A percentile compares a stretch with the other conserved stretches of the same genome.
phyloP scores from a whole-genome alignment of 495 filamentous ascomycete genomes.

The Hypoxylon fuscum region DNA sequence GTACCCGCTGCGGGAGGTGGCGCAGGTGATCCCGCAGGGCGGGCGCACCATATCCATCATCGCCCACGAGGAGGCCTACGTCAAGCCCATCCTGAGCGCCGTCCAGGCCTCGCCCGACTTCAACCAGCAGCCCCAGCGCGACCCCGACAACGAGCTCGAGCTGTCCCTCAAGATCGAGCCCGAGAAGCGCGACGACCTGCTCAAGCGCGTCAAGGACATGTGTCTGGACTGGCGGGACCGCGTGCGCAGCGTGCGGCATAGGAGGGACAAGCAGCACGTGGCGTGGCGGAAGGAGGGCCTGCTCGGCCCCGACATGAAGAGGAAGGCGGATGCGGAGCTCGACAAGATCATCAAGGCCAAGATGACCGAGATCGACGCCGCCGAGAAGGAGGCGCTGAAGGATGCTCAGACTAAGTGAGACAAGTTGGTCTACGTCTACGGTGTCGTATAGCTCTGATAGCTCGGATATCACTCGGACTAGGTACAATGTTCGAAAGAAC shows the following conservation, averaged over 20 bases:
- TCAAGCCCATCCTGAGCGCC: slow-evolving; percentile 77
- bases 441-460: neutral
- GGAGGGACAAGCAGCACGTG: slow-evolving; percentile 70
- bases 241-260: slow-evolving; percentile 61
- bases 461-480: too few species aligned
- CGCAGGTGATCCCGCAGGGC: slow-evolving; percentile 74
- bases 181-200: slow-evolving; percentile 68
- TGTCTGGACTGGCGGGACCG: slow-evolving; percentile 70
- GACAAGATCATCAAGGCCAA: slow-evolving; percentile 79
- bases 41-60: slow-evolving; percentile 73
- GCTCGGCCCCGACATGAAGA: slow-evolving; percentile 71
- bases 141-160: slow-evolving; percentile 72
- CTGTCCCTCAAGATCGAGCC: slow-evolving; percentile 75
- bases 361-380: slow-evolving; percentile 70
- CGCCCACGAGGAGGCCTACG: slow-evolving; percentile 61
- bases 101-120: slow-evolving; percentile 69
- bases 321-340: slow-evolving; percentile 72
- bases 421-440: too few species aligned
- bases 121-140: slow-evolving; percentile 77
- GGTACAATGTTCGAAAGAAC: too few species aligned
- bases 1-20: slow-evolving; percentile 74
- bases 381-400: slow-evolving; percentile 73
- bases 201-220: slow-evolving; percentile 60
- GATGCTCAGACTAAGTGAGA: slow-evolving; percentile 31
- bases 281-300: slow-evolving; percentile 67